Percentiles rank a stretch among this genome's conserved stretches.
phyloP scores from a whole-genome alignment of 2,329 filamentous ascomycete species.

The Exserohilum rostratum region DNA sequence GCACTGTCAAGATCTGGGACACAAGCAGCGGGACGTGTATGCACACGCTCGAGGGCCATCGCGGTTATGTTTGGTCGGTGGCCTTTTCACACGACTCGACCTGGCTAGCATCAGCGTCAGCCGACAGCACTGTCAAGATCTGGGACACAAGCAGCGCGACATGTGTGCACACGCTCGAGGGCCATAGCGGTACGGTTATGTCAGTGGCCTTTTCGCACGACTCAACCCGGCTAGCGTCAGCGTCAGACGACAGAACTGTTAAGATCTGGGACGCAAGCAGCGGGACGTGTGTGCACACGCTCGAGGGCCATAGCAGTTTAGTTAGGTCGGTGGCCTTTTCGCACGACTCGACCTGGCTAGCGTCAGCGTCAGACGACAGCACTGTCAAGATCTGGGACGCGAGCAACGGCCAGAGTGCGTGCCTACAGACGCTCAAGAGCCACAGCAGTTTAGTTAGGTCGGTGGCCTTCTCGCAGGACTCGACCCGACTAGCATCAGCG shows the following conservation, averaged over 20 bases:
- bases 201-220: background rate
- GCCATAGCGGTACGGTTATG: background rate
- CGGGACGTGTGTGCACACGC: background rate
- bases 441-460: conserved; percentile 4
- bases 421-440: conserved; percentile 9
- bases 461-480: too few species aligned
- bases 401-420: background rate
- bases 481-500: background rate
- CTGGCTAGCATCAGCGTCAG: background rate
- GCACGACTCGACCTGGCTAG: background rate
- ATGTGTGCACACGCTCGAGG: background rate
- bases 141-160: background rate
- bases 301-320: background rate
- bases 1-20: conserved; percentile 2
- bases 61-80: background rate
- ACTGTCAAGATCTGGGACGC: background rate
- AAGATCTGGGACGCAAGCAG: background rate
- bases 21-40: background rate
- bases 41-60: background rate
- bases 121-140: background rate
- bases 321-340: background rate
- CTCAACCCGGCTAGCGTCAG: background rate
- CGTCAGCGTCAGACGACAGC: background rate
- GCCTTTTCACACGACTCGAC: background rate
- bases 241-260: background rate